Evolutionary conservation across 1,139 yeast species (phyloP), one percentile per base, ranked within the genome.

Genomic region (Kodamaea sp.): DNA sequence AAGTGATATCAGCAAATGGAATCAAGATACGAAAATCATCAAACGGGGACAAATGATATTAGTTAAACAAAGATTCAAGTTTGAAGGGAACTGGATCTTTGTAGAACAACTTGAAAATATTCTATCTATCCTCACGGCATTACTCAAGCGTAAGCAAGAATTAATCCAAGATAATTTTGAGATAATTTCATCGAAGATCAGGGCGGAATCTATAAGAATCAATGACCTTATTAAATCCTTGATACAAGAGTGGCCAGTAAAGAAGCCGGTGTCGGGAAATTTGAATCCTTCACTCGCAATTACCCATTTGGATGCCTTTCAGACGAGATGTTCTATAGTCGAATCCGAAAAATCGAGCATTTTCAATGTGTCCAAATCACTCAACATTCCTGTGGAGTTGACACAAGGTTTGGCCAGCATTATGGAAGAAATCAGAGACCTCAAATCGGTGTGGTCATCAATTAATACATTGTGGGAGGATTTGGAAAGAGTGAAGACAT

Each of bases 401-500:
- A 13, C 28, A 10, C 32, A 32, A 4, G 61, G 60, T 7, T 44
- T 79, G 3, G 39, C 51, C 1, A 50, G 49, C 0, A 53, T 72
- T 0, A 27, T 59, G 3, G 73, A 67, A 9, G 95, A 87, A 43
- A 60, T 86, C 1, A 44, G 56, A 0, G 87, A 81, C 35, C 68
- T 83, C 36, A 72, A 67, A 38, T 52, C 71, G 0, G 88, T 84
- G 1, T 88, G 95, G 95, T 53, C 70, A 1, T 70, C 85, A 0
- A 67, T 88, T 10, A 73, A 77, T 34, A 59, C 70, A 0, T 59
- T 84, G 1, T 76, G 82, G 77, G 66, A 63, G n/a, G 63, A 70
- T 2, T 55, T 83, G 7, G 66, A 70, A 25, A 65, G 61, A 4
- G 48, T 83, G 14, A 68, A 73, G 26, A 48, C 47, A 1, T 49